phyloP scores from a whole-genome alignment of 345 rosid genomes.

The Litchi chinensis region DNA sequence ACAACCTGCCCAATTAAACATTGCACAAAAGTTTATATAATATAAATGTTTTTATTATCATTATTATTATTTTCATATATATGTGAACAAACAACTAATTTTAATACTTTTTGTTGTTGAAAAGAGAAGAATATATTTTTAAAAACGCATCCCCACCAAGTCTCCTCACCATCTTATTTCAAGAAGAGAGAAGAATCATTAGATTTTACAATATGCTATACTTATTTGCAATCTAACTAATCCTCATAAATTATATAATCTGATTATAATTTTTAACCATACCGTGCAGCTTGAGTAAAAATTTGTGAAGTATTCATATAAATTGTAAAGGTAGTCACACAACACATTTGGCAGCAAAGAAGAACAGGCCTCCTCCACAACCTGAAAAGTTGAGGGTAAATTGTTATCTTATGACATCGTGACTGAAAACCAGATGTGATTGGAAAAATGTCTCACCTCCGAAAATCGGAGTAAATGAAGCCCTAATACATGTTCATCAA shows the following conservation, averaged over 20 bases:
- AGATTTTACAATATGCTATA: no score
- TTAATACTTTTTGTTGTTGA: no score
- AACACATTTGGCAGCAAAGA: slow-evolving; percentile 69
- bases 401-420: no score
- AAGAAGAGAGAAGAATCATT: no score
- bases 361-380: slow-evolving; percentile 80
- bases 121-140: no score
- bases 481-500: slow-evolving; percentile 70
- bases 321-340: slow-evolving; percentile 78
- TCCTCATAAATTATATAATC: no score
- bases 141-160: no score
- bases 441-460: slow-evolving; percentile 49
- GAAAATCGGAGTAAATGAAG: slow-evolving; percentile 87
- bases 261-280: slow-evolving; percentile 3
- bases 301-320: slow-evolving; percentile 72
- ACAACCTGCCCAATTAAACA: slow-evolving; percentile 53
- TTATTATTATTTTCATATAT: no score
- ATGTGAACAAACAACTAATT: no score
- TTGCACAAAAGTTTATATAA: neutral
- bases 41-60: no score
- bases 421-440: slow-evolving; percentile 8
- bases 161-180: no score
- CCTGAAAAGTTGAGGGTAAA: slow-evolving; percentile 40
- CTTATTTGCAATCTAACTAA: no score
- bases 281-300: slow-evolving; percentile 86